A percentile compares a stretch with the other conserved stretches of the same genome.
phyloP scores from a whole-genome alignment of 2,329 filamentous ascomycete species.

The Botrytis medusae region DNA sequence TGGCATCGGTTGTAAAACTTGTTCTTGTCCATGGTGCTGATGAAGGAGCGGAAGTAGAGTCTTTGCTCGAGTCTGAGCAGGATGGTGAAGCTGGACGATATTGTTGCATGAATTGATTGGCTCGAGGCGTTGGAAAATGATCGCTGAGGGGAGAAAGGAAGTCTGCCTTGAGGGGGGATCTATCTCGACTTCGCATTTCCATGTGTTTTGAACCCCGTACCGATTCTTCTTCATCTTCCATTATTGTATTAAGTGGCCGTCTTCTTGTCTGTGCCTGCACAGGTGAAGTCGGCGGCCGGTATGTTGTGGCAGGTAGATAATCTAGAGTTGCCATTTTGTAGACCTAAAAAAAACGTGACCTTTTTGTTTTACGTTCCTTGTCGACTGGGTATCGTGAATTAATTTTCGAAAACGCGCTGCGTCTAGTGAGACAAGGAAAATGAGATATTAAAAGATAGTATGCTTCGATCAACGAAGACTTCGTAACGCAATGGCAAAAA shows the following conservation, averaged over 20 bases:
- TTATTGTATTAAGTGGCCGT: slow-evolving; percentile 62
- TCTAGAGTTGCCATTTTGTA: slow-evolving; percentile 40
- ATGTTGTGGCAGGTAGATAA: slow-evolving; percentile 50
- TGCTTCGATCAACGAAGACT: slow-evolving; percentile 44
- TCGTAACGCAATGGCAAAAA: slow-evolving; percentile 27
- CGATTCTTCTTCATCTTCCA: slow-evolving; percentile 51
- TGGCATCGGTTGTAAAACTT: slow-evolving; percentile 63
- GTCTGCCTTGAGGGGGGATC: slow-evolving; percentile 41
- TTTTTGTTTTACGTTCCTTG: slow-evolving; percentile 28
- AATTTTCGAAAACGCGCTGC: slow-evolving; percentile 35
- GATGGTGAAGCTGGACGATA: slow-evolving; percentile 56
- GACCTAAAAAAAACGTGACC: slow-evolving; percentile 25
- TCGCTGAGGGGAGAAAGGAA: slow-evolving; percentile 49
- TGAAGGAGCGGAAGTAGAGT: slow-evolving; percentile 52
- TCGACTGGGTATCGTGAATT: slow-evolving; percentile 28
- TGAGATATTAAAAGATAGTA: slow-evolving; percentile 40
- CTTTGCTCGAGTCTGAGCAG: slow-evolving; percentile 54
- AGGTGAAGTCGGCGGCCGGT: slow-evolving; percentile 47
- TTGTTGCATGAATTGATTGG: slow-evolving; percentile 62
- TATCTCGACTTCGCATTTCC: slow-evolving; percentile 40
- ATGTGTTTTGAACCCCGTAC: slow-evolving; percentile 35
- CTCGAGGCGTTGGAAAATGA: slow-evolving; percentile 72
- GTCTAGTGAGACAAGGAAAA: slow-evolving; percentile 28
- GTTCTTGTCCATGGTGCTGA: slow-evolving; percentile 62
- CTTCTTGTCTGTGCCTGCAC: slow-evolving; percentile 55